Conservation (phyloP, 345 rosid species). For the Cochlearia excelsa region DNA sequence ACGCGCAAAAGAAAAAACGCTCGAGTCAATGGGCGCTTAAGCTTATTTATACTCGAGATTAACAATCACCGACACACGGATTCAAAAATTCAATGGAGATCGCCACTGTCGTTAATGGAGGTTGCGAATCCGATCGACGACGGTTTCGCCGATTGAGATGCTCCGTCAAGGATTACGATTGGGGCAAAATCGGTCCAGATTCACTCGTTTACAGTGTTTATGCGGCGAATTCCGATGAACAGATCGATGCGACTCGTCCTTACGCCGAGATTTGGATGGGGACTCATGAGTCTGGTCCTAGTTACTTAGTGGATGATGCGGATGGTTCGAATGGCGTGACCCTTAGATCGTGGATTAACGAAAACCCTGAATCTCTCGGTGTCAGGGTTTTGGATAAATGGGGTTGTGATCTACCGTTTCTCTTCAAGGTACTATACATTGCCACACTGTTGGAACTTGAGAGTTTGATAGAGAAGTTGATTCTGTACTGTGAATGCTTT, state of each 20-base stretch:
- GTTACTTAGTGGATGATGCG: conserved; percentile 44
- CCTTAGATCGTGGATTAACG: conserved; percentile 68
- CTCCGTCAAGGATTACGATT: conserved; percentile 77
- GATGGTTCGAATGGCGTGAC: conserved; percentile 44
- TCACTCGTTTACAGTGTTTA: conserved; percentile 65
- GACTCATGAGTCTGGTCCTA: conserved; percentile 82
- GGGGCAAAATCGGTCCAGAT: conserved; percentile 70
- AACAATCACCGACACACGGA: background rate
- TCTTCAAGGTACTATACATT: conserved; percentile 72
- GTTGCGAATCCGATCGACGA: conserved; percentile 28
- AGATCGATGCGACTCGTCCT: conserved; percentile 44
- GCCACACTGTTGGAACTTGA: background rate
- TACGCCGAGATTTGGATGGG: conserved; percentile 82
- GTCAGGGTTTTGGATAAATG: conserved; percentile 65
- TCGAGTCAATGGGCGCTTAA: conserved; percentile 30
- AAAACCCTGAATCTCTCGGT: conserved; percentile 77
- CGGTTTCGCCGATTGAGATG: conserved; percentile 52
- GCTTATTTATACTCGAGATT: conserved; percentile 6
- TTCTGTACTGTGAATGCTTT: background rate
- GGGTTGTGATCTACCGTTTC: conserved; percentile 97
- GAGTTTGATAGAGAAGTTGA: background rate
- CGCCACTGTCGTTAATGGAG: conserved; percentile 29
- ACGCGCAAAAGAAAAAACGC: conserved; percentile 18
- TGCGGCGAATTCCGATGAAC: conserved; percentile 52
- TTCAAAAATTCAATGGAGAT: conserved; percentile 26